Evolutionary conservation across 1,284 basidiomycete species (phyloP).

Genomic region (Salmacisia buchloeana): DNA sequence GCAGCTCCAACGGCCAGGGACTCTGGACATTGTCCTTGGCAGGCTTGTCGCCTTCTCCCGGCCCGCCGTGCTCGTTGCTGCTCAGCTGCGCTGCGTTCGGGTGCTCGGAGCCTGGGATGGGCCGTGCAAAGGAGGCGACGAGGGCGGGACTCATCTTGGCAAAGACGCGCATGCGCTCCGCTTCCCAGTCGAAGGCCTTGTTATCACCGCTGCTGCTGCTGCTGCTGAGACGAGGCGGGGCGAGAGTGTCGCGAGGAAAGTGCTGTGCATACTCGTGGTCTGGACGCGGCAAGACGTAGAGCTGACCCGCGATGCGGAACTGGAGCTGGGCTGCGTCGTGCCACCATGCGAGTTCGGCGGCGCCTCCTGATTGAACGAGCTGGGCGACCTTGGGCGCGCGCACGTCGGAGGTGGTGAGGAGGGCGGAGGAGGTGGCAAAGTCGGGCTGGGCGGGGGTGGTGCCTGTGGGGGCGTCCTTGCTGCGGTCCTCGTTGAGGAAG

Average conservation of each 20-base stretch:
- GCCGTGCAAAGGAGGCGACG: constrained; percentile 50
- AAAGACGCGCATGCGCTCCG: constrained; percentile 48
- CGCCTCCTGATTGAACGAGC: constrained; percentile 28
- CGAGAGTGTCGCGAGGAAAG: constrained; percentile 28
- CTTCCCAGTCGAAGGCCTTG: constrained; percentile 49
- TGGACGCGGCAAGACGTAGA: constrained; percentile 44
- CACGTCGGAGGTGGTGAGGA: constrained; percentile 51
- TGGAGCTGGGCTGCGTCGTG: constrained; percentile 45
- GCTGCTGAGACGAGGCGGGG: constrained; percentile 23
- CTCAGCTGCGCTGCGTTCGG: constrained; percentile 20
- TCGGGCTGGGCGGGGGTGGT: constrained; percentile 25
- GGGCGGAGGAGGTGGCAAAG: constrained; percentile 37
- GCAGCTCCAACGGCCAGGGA: constrained; percentile 40
- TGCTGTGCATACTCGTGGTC: constrained; percentile 22
- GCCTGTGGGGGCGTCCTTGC: constrained; percentile 26
- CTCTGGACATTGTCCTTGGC: constrained; percentile 11
- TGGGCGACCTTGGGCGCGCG: constrained; percentile 49
- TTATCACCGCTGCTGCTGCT: constrained; percentile 14
- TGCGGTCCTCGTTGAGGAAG: constrained; percentile 50
- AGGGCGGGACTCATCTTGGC: constrained; percentile 48
- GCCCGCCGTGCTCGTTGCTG: constrained; percentile 8
- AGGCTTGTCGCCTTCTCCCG: constrained; percentile 17
- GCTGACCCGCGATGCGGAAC: constrained; percentile 47
- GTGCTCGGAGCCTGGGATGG: constrained; percentile 45
- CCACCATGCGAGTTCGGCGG: constrained; percentile 51